These are phyloP conservation scores for Penicillium daleae DNA, from an alignment of 495 filamentous ascomycete species.

Conservation along the genomic window DNA sequence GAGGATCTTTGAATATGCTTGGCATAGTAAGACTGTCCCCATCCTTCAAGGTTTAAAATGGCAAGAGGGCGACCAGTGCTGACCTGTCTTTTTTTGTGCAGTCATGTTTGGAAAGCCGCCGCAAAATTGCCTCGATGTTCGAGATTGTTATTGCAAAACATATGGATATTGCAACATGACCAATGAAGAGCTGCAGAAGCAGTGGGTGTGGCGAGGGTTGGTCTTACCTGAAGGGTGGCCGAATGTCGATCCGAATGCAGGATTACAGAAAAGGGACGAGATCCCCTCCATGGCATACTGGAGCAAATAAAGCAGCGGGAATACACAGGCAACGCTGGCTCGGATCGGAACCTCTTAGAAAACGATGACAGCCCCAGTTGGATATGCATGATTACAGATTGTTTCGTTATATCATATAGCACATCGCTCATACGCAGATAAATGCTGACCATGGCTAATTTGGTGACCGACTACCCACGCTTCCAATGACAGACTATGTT, in stretches of 20 bases:
- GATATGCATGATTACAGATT: conserved; percentile 6
- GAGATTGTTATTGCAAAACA: conserved; percentile 46
- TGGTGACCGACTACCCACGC: neutral
- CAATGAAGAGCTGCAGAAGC: conserved; percentile 20
- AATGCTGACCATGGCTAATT: neutral
- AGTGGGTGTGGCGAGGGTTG: conserved; percentile 33
- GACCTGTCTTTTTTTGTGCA: conserved; percentile 5
- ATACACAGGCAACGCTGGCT: conserved; percentile 5
- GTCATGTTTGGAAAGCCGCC: conserved; percentile 32
- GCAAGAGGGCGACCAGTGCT: neutral
- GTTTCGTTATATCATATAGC: conserved; percentile 14
- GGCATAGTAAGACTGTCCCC: conserved; percentile 56
- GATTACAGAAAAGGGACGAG: neutral
- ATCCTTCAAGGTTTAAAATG: conserved; percentile 10
- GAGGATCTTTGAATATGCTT: conserved; percentile 68
- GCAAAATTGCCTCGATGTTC: conserved; percentile 38
- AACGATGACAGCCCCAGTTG: neutral
- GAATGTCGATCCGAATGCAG: neutral
- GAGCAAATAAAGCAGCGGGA: neutral
- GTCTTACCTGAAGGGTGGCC: conserved; percentile 27
- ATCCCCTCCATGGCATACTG: neutral
- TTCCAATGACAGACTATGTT: neutral
- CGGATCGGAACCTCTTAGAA: too few species aligned
- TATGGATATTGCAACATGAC: conserved; percentile 41
- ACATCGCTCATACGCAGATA: conserved; percentile 3